These are phyloP conservation scores for Aspergillus sclerotialis DNA, from an alignment of 2,329 filamentous ascomycete genomes.

Conservation along the genomic window DNA sequence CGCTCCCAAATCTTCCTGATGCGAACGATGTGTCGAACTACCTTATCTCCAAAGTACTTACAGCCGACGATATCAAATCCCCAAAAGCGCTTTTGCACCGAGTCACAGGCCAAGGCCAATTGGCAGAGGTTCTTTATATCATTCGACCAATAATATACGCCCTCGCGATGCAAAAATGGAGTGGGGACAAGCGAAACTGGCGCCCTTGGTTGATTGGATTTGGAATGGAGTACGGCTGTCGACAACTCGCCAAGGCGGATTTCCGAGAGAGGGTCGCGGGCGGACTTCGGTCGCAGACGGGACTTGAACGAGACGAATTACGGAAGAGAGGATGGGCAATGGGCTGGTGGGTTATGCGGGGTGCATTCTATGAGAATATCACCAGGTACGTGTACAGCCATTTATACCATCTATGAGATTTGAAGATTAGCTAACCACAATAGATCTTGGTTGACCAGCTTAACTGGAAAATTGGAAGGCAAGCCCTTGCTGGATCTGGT, in stretches of 20 bases:
- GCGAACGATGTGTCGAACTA: slow-evolving; percentile 78
- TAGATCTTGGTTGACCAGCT: slow-evolving; percentile 57
- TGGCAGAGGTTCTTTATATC: slow-evolving; percentile 88
- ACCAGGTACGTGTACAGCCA: slow-evolving; percentile 53
- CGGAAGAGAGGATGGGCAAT: slow-evolving; percentile 81
- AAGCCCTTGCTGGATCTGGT: slow-evolving; percentile 74
- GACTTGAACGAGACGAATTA: slow-evolving; percentile 84
- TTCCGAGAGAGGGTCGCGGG: slow-evolving; percentile 58
- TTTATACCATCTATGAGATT: neutral
- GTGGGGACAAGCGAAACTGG: slow-evolving; percentile 72
- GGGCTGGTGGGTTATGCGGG: slow-evolving; percentile 93
- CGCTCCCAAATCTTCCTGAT: slow-evolving; percentile 74
- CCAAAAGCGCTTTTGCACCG: slow-evolving; percentile 79
- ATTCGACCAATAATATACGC: slow-evolving; percentile 83
- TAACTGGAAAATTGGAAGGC: slow-evolving; percentile 63
- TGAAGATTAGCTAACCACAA: slow-evolving; percentile 12
- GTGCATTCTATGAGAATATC: slow-evolving; percentile 92
- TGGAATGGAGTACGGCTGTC: slow-evolving; percentile 75
- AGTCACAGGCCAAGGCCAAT: slow-evolving; percentile 62
- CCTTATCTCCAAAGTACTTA: slow-evolving; percentile 81
- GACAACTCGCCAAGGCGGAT: slow-evolving; percentile 70
- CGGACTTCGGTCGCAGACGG: slow-evolving; percentile 68
- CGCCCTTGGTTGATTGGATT: slow-evolving; percentile 84
- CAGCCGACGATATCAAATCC: slow-evolving; percentile 93
- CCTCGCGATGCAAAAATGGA: slow-evolving; percentile 67